Evolutionary conservation across 73 alveolate species (phyloP).

Genomic region (Stentor coeruleus): DNA sequence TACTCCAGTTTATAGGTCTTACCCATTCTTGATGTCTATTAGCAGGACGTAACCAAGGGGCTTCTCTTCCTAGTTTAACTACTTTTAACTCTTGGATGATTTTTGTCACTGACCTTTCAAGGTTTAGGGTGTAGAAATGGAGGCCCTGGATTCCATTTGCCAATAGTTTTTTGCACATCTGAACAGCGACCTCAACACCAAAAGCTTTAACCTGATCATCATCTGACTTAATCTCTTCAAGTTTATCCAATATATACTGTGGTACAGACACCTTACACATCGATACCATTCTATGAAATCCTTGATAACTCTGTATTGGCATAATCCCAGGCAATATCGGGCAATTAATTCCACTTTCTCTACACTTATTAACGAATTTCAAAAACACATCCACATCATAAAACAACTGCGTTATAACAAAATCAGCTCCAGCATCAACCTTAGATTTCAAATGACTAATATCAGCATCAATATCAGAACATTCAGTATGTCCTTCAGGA

Average conservation of each 20-base stretch:
- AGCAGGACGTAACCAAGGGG: constrained; percentile 51
- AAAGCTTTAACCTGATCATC: constrained; percentile 64
- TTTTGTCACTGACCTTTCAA: constrained; percentile 60
- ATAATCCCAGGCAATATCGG: constrained; percentile 82
- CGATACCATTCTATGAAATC: constrained; percentile 36
- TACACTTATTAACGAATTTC: constrained; percentile 55
- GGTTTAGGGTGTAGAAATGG: constrained; percentile 79
- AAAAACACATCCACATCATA: constrained; percentile 64
- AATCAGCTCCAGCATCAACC: constrained; percentile 84
- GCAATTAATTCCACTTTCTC: constrained; percentile 56
- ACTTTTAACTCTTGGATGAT: constrained; percentile 43
- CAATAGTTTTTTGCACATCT: constrained; percentile 55
- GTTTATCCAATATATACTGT: constrained; percentile 44
- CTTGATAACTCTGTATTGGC: constrained; percentile 59
- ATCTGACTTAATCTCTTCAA: constrained; percentile 60
- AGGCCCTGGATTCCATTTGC: constrained; percentile 62
- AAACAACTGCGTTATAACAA: constrained; percentile 74
- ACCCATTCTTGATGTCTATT: constrained; percentile 44
- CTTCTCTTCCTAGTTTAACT: constrained; percentile 26
- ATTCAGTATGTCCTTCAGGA: constrained; percentile 82
- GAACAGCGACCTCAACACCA: constrained; percentile 52
- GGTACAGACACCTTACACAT: constrained; percentile 79
- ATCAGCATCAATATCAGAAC: constrained; percentile 41
- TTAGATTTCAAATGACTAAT: constrained; percentile 36
- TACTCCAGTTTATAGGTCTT: constrained; percentile 74